Evolutionary conservation across 2,329 filamentous ascomycete species (phyloP).

Genomic region (Teratosphaeria zuluensis): DNA sequence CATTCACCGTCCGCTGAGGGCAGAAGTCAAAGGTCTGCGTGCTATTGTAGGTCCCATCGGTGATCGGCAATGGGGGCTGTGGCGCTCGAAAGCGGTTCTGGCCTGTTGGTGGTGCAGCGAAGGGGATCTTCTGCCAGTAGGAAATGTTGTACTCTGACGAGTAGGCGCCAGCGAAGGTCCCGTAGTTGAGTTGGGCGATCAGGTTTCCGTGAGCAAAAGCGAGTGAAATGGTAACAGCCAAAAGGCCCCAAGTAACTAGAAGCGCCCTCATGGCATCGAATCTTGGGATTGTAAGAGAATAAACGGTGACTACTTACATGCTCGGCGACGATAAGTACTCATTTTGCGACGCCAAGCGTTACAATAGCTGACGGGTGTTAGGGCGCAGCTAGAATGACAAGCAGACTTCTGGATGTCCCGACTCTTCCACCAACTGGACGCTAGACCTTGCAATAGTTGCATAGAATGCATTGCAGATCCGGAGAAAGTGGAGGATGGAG

Average conservation of each 20-base stretch:
- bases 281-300: neutral
- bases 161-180: slow-evolving; percentile 14
- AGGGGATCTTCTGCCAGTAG: slow-evolving; percentile 46
- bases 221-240: neutral
- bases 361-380: neutral
- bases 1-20: slow-evolving; percentile 13
- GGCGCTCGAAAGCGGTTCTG: slow-evolving; percentile 52
- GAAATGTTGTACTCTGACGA: slow-evolving; percentile 10
- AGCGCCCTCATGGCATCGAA: neutral
- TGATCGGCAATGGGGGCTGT: slow-evolving; percentile 44
- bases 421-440: neutral
- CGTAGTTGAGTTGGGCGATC: slow-evolving; percentile 12
- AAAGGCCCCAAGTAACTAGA: neutral
- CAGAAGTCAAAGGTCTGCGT: slow-evolving; percentile 33
- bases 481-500: neutral
- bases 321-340: neutral
- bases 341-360: neutral
- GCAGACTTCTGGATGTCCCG: neutral
- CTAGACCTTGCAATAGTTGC: neutral
- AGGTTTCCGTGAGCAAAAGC: slow-evolving; percentile 1
- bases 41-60: slow-evolving; percentile 45
- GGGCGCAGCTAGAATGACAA: neutral
- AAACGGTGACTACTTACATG: neutral
- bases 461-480: neutral
- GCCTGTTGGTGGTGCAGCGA: slow-evolving; percentile 40